phyloP scores from a whole-genome alignment of 2,329 filamentous ascomycete genomes.

The Sporothrix humicola region DNA sequence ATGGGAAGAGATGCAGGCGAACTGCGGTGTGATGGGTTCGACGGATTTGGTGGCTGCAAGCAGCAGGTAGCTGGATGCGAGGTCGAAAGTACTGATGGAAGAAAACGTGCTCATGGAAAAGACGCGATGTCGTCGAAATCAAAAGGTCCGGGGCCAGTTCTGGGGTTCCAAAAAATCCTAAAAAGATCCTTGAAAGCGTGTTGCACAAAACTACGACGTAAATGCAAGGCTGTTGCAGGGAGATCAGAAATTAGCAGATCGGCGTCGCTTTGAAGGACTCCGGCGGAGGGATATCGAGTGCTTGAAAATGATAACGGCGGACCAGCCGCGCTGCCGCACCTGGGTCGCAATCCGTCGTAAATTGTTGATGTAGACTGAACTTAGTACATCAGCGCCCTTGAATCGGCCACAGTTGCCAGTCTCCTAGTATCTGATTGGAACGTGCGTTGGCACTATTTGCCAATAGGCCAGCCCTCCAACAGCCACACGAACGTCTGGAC shows the following conservation, averaged over 20 bases:
- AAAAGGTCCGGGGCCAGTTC: not conserved
- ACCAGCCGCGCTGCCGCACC: slow-evolving; percentile 7
- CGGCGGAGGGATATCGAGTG: not conserved
- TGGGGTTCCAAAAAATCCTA: not conserved
- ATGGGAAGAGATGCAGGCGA: not conserved
- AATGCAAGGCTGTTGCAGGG: not conserved
- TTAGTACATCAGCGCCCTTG: not conserved
- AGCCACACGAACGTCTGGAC: not conserved
- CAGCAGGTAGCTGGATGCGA: not conserved
- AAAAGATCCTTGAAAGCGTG: not conserved
- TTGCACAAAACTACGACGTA: not conserved
- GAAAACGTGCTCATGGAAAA: slow-evolving; percentile 5
- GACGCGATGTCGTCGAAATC: slow-evolving; percentile 20
- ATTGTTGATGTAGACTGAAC: not conserved
- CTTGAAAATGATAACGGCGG: not conserved
- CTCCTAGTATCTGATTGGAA: slow-evolving; percentile 1
- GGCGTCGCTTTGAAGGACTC: slow-evolving; percentile 6
- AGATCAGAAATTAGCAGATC: slow-evolving; percentile 12
- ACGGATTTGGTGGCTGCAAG: not conserved
- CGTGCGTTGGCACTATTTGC: slow-evolving; percentile 6
- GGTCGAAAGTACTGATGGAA: not conserved
- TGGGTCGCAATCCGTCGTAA: not conserved
- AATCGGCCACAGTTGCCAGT: slow-evolving; percentile 3
- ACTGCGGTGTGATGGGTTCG: not conserved
- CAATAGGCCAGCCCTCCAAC: slow-evolving; percentile 11